Evolutionary conservation across 2,329 filamentous ascomycete genomes (phyloP), one percentile per base, ranked within the genome.

Genomic region (Metarhizium humberi): DNA sequence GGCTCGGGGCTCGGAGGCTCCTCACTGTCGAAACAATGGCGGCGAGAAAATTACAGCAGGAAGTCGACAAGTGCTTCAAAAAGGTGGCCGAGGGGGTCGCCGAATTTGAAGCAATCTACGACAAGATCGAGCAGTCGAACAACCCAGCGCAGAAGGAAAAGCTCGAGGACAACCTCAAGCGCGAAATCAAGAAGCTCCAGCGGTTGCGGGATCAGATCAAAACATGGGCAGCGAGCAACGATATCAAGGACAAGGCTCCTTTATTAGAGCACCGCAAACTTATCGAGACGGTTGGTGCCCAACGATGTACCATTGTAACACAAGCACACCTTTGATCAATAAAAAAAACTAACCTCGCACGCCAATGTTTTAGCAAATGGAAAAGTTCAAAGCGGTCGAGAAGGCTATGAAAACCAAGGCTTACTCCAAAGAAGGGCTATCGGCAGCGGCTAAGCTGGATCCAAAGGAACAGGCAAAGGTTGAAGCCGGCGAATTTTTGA

Each of bases 361-460:
- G 40, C 50, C 51, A 11, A 29, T 38, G 14, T 64, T 71, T 40
- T 75, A 94, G 90, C 87, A 92, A 88, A 99, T 99, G 94, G 94
- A 99, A 75, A 91, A 90, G 67, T 99, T 99, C 82, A 99, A 99
- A 77, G 92, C 92, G n/a, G 94, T 99, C 53, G 94, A 99, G 74
- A 99, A 99, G 78, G 94, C 96, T 67, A 97, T 99, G 94, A 99
- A 99, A 79, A 99, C 94, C 56, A 99, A 99, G 73, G 94, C 94
- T 58, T 99, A 96, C 75, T 97, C 94, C 59, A 97, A 99, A 78
- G 94, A 97, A 74, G 94, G 94, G 48, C 76, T 99, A 61, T 94
- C 90, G 60, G 89, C 92, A 53, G 90, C 91, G 30, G 86, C 90
- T 52, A 95, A 95, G 73, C 81, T 97, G 60, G 94, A 99, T 74